Evolutionary conservation across 768 basidiomycete genomes (phyloP).

Genomic region (Xanthoconium stramineum): DNA sequence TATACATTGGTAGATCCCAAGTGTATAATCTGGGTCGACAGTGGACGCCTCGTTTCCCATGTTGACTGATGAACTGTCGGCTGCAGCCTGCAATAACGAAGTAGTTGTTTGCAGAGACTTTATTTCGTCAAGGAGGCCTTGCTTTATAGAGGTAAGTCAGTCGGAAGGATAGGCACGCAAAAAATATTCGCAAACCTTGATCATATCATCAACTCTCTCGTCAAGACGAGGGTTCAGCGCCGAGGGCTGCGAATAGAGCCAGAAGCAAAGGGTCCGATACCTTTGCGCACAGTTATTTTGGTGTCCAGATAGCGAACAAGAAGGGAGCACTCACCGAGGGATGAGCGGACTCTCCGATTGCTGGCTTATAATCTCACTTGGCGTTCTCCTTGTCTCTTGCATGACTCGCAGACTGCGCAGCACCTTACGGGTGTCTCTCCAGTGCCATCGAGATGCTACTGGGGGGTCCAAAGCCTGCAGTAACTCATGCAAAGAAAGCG

Average conservation of each 20-base stretch:
- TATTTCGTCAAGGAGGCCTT: constrained; percentile 81
- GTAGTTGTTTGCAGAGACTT: constrained; percentile 41
- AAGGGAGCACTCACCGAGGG: constrained; percentile 47
- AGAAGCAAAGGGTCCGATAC: constrained; percentile 84
- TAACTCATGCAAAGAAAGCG: constrained; percentile 64
- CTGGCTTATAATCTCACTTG: constrained; percentile 67
- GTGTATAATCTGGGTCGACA: constrained; percentile 51
- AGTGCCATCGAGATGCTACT: constrained; percentile 89
- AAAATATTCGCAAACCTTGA: constrained; percentile 49
- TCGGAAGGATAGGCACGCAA: not conserved
- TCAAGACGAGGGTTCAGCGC: constrained; percentile 68
- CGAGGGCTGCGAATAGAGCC: constrained; percentile 77
- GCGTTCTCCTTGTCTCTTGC: constrained; percentile 58
- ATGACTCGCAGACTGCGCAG: constrained; percentile 75
- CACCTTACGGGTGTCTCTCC: constrained; percentile 92
- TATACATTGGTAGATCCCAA: constrained; percentile 93
- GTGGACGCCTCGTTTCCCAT: not conserved
- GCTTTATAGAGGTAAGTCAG: constrained; percentile 37
- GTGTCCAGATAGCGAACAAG: not conserved
- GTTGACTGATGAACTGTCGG: not conserved
- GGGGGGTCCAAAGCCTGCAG: constrained; percentile 65
- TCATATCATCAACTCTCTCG: constrained; percentile 83
- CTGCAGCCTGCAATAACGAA: constrained; percentile 1
- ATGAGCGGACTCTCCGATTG: constrained; percentile 45
- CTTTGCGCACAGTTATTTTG: constrained; percentile 36